Conservation (phyloP, 441 rosid genomes). For the Adansonia grandidieri region DNA sequence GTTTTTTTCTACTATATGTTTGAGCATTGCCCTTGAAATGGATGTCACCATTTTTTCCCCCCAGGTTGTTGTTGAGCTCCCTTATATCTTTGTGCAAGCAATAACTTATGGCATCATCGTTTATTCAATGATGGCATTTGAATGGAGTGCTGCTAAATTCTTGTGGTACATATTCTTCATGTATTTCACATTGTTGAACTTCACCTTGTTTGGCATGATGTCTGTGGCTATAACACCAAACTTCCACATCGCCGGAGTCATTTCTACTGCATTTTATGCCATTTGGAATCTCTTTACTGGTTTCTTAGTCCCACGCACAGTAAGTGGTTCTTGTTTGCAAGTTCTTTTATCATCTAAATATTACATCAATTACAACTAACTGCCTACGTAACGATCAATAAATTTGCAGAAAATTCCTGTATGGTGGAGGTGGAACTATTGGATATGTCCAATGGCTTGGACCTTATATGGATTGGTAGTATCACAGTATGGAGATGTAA, state of each 20-base stretch:
- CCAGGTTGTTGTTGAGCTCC: slow-evolving; percentile 42
- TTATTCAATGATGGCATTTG: slow-evolving; percentile 56
- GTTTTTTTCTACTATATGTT: too few species aligned
- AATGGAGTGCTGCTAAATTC: slow-evolving; percentile 53
- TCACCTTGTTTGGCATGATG: slow-evolving; percentile 70
- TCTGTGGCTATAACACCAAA: slow-evolving; percentile 61
- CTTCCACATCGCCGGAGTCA: slow-evolving; percentile 49
- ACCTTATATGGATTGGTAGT: slow-evolving; percentile 73
- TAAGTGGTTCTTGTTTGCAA: slow-evolving; percentile 25
- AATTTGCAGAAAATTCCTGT: slow-evolving; percentile 65
- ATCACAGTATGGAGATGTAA: slow-evolving; percentile 76
- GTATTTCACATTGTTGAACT: slow-evolving; percentile 52
- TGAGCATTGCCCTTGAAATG: too few species aligned
- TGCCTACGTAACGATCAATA: too few species aligned
- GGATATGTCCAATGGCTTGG: slow-evolving; percentile 77
- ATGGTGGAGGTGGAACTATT: slow-evolving; percentile 94
- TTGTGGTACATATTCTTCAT: slow-evolving; percentile 50
- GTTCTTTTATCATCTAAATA: background rate
- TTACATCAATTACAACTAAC: too few species aligned
- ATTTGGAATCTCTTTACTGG: slow-evolving; percentile 68
- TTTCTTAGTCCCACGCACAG: slow-evolving; percentile 56
- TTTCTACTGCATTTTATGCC: slow-evolving; percentile 42
- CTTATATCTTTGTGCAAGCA: slow-evolving; percentile 45
- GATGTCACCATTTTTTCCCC: background rate
- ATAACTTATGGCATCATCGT: slow-evolving; percentile 39